Evolutionary conservation across 345 rosid genomes (phyloP), one percentile per base, ranked within the genome.

Genomic region (Aquilaria sinensis): DNA sequence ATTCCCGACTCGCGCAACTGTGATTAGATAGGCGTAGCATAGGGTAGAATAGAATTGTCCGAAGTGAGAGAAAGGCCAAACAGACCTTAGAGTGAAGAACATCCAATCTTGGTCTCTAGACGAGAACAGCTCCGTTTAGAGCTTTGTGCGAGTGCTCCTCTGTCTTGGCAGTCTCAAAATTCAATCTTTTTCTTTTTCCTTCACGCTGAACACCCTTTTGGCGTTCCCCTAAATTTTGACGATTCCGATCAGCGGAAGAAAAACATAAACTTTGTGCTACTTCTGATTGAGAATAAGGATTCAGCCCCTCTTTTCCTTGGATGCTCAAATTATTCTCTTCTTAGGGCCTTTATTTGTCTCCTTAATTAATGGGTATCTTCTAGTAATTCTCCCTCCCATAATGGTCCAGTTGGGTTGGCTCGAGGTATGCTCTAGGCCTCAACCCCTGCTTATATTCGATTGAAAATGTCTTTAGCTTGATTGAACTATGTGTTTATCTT

Each of bases 321-420:
- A 57, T 57, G 32, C 56, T 57, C 62, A 23, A 51, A 33, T 49
- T 14, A 23, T 66, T 58, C 31, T 56, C 50, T 15, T 48, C 57
- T 75, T 60, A 64, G 64, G 61, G 60, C 56, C 66, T 64, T 65
- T 65, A 49, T 55, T 48, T 61, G 34, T 47, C 53, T 46, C 23
- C 23, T 23, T 23, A 23, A 23, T 47, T 53, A 32, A 60, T 65
- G 64, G 68, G 68, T 60, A 41, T 43, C 56, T 68, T 6, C 46
- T 65, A 23, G 23, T 23, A 61, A 61, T 58, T 72, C 63, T 57
- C 56, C 45, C 58, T 54, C 29, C 56, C 54, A 7, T 46, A 16
- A 58, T 53, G 13, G 63, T 73, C 11, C 70, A 57, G 45, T 66
- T 58, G 60, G 16, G 33, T 66, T 64, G 49, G 65, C 67, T 71